Percentiles rank a stretch among this genome's conserved stretches.
phyloP scores from a whole-genome alignment of 2,329 filamentous ascomycete species.

The Ramularia endophylla region DNA sequence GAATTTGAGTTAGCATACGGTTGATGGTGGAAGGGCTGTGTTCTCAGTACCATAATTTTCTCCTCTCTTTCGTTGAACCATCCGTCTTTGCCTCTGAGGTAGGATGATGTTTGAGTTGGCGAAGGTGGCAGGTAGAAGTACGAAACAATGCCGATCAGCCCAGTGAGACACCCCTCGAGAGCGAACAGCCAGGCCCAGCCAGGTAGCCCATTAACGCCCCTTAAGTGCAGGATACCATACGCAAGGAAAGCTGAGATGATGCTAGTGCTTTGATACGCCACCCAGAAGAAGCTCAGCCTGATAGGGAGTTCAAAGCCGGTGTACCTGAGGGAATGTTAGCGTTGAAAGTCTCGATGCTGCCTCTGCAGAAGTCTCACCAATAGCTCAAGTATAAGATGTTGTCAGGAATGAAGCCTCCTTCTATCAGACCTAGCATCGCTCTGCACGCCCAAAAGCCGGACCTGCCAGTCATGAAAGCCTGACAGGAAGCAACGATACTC shows the following conservation, averaged over 20 bases:
- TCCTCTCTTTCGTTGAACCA: conserved; percentile 60
- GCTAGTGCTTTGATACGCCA: conserved; percentile 51
- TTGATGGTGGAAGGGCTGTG: too few species aligned
- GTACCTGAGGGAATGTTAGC: conserved; percentile 40
- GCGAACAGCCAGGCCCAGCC: conserved; percentile 55
- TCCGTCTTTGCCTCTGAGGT: conserved; percentile 54
- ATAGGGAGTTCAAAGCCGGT: conserved; percentile 63
- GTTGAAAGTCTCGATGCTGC: too few species aligned
- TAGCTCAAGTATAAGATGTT: conserved; percentile 28
- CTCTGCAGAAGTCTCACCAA: too few species aligned
- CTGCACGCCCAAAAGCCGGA: conserved; percentile 35
- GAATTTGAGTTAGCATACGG: too few species aligned
- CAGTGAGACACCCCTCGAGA: conserved; percentile 51
- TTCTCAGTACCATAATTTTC: conserved; percentile 60
- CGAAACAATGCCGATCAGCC: conserved; percentile 48
- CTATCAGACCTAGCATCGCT: conserved; percentile 37
- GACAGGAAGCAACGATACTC: conserved; percentile 38
- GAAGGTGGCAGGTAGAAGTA: conserved; percentile 51
- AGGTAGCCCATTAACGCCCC: conserved; percentile 44
- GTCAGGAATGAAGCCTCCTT: conserved; percentile 54
- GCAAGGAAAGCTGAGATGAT: conserved; percentile 54
- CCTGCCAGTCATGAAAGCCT: conserved; percentile 29
- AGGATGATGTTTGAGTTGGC: conserved; percentile 58
- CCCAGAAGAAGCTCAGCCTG: conserved; percentile 66
- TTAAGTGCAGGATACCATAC: conserved; percentile 46